Evolutionary conservation across 768 basidiomycete genomes (phyloP).

Genomic region (Arthromyces matolae): DNA sequence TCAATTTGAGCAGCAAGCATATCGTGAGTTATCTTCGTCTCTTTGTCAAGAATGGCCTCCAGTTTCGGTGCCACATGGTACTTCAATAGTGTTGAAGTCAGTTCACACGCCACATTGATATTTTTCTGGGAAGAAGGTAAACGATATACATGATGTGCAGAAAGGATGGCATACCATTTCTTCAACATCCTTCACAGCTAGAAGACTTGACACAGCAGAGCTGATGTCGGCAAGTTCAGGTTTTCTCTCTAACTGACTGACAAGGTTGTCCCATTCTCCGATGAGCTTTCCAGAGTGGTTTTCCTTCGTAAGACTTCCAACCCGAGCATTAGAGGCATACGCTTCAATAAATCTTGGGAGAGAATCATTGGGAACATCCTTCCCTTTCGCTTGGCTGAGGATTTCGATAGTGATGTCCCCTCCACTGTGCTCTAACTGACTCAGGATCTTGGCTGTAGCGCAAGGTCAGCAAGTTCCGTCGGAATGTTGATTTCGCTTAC

Average conservation of each 20-base stretch:
- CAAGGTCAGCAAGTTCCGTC: constrained; percentile 5
- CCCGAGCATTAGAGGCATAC: constrained; percentile 58
- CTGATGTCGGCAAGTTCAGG: constrained; percentile 81
- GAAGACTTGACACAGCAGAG: constrained; percentile 66
- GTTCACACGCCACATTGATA: constrained; percentile 64
- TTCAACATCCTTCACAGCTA: constrained; percentile 88
- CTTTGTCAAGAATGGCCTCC: constrained; percentile 87
- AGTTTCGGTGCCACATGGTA: constrained; percentile 86
- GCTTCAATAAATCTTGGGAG: constrained; percentile 62
- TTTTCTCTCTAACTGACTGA: constrained; percentile 51
- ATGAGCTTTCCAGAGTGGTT: constrained; percentile 80
- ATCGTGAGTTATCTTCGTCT: constrained; percentile 88
- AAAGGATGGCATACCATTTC: constrained; percentile 65
- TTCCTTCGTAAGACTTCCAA: constrained; percentile 82
- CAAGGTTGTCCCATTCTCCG: constrained; percentile 75
- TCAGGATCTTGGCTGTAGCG: constrained; percentile 73
- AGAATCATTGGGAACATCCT: constrained; percentile 73
- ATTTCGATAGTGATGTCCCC: constrained; percentile 69
- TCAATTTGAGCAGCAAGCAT: constrained; percentile 84
- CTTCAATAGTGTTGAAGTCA: constrained; percentile 83
- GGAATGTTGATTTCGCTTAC: constrained; percentile 34
- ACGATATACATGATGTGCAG: not conserved
- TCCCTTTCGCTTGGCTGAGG: constrained; percentile 72
- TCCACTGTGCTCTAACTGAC: constrained; percentile 64
- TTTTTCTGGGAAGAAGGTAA: constrained; percentile 54